Conservation (phyloP, 2,329 filamentous ascomycete genomes). For the Botrytis deweyae region DNA sequence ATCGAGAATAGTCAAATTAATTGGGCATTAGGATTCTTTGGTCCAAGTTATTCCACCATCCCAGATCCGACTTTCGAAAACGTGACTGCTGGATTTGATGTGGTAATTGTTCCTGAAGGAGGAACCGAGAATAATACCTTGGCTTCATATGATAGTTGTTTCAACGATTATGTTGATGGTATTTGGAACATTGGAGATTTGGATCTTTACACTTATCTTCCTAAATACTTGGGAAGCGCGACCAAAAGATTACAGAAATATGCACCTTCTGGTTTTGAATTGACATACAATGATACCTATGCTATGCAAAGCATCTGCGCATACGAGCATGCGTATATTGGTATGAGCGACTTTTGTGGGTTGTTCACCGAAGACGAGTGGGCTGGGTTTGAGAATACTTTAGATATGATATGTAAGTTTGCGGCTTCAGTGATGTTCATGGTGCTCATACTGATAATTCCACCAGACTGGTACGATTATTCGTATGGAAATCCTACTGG, state of each 20-base stretch:
- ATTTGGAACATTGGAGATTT: conserved; percentile 42
- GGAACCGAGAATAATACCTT: conserved; percentile 53
- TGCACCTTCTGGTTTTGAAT: conserved; percentile 48
- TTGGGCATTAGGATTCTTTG: conserved; percentile 54
- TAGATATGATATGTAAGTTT: conserved; percentile 53
- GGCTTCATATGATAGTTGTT: conserved; percentile 52
- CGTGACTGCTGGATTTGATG: conserved; percentile 46
- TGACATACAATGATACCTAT: conserved; percentile 52
- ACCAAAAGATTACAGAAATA: conserved; percentile 48
- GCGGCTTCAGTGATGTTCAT: background rate
- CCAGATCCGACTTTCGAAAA: conserved; percentile 43
- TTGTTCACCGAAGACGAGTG: conserved; percentile 56
- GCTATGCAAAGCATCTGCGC: conserved; percentile 53
- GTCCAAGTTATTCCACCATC: conserved; percentile 45
- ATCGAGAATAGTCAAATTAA: conserved; percentile 55
- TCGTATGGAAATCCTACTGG: conserved; percentile 77
- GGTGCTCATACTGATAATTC: background rate
- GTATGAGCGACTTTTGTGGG: conserved; percentile 51
- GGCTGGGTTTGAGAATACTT: conserved; percentile 52
- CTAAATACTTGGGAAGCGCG: conserved; percentile 47
- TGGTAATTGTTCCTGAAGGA: conserved; percentile 52
- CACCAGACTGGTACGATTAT: conserved; percentile 62
- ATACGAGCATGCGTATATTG: conserved; percentile 53
- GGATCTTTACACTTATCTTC: conserved; percentile 46
- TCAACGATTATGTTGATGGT: conserved; percentile 39